phyloP scores from a whole-genome alignment of 148 eudicot genomes.

The Persicaria tinctoria region DNA sequence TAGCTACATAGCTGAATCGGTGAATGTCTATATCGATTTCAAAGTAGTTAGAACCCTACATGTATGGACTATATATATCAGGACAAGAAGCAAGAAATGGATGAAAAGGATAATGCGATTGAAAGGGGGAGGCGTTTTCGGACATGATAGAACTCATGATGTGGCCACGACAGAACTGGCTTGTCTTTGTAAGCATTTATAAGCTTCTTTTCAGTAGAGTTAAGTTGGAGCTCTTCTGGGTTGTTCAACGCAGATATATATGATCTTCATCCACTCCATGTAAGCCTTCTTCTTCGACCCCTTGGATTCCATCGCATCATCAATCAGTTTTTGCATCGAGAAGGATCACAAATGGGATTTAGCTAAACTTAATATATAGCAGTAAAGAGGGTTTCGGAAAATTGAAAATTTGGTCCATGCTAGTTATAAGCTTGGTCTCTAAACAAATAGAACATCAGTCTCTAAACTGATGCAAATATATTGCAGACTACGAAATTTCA shows the following conservation, averaged over 20 bases:
- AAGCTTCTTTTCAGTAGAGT: constrained; percentile 76
- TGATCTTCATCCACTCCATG: constrained; percentile 82
- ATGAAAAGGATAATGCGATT: background rate
- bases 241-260: constrained; percentile 66
- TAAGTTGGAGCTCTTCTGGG: constrained; percentile 73
- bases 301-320: constrained; percentile 42
- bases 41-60: constrained; percentile 81
- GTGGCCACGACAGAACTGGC: constrained; percentile 92
- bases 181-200: constrained; percentile 76
- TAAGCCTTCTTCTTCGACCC: constrained; percentile 34
- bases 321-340: constrained; percentile 45
- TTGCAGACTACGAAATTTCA: background rate
- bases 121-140: background rate
- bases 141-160: constrained; percentile 72
- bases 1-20: constrained; percentile 79
- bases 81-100: background rate
- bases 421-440: too few species aligned
- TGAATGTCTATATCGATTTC: constrained; percentile 91
- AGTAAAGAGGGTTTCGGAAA: background rate
- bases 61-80: background rate
- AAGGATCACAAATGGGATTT: background rate
- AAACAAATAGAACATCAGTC: too few species aligned
- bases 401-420: too few species aligned
- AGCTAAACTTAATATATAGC: background rate
- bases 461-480: too few species aligned